Base-by-base conservation (phyloP, 2,329 filamentous ascomycete genomes). In the Calonectria pseudoturangicola region DNA sequence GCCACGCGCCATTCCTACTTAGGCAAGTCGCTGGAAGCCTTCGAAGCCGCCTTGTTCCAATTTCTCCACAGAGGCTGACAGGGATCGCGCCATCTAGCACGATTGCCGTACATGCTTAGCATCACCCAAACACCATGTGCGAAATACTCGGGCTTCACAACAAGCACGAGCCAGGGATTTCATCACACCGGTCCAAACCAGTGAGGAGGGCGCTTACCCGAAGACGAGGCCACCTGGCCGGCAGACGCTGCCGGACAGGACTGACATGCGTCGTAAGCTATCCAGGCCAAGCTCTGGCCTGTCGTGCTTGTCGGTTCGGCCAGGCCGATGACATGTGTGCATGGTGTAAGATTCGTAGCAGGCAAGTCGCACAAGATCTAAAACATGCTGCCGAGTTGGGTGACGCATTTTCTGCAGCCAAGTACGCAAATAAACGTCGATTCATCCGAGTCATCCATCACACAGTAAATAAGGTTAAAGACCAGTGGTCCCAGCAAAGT, bases 221-320 rank as follows among this genome's bases (percentile, higher is more conserved):
- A 39, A 7, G 54, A 39, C 21, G 33, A 41, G 54, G 15, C 21
- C 33, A 25, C 36, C 39, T 39, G 33, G 33, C 16, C 54, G 33
- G 54, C 54, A 60, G 8, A 15, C 33, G 54, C 21, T 60, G 54
- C 54, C 54, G 54, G 36, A 25, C 36, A 33, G 54, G 30, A 60
- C 33, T 36, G n/a, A 18, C 33, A 41, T 41, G 54, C 54, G 54
- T 43, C 54, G 54, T 60, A 39, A 60, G 54, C 54, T 60, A 27
- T 25, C 39, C 25, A 21, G 33, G 13, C 33, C 33, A 60, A 41
- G 4, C 21, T 41, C 33, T 15, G 16, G 18, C 33, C 54, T 36
- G n/a, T 25, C 15, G 30, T 43, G 33, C 54, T 41, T 60, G 33
- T 41, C n/a, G 33, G 21, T 27, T 60, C 54, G 54, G 54, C 21